phyloP scores from a whole-genome alignment of 768 basidiomycete genomes.

The Gautieria morchelliformis region DNA sequence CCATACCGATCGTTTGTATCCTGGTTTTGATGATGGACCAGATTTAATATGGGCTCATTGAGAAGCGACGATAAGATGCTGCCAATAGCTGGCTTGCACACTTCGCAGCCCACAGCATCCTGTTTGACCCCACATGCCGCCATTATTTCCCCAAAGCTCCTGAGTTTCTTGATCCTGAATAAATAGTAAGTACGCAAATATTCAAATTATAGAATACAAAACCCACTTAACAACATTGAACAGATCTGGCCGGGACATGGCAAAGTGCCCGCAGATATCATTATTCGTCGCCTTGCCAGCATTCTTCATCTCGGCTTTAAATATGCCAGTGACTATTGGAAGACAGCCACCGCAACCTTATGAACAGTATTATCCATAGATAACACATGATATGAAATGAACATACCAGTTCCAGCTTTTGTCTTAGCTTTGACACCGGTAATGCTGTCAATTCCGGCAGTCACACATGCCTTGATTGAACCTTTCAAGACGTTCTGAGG shows the following conservation, averaged over 20 bases:
- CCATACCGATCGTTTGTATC: constrained; percentile 52
- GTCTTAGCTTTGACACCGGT: constrained; percentile 52
- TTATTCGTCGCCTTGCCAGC: constrained; percentile 49
- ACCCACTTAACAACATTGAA: constrained; percentile 48
- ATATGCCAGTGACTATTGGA: constrained; percentile 40
- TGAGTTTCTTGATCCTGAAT: constrained; percentile 46
- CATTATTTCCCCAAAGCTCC: constrained; percentile 48
- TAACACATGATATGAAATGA: background rate
- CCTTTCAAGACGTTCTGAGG: constrained; percentile 55
- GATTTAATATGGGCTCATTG: constrained; percentile 58
- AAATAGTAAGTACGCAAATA: background rate
- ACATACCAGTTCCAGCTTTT: constrained; percentile 47
- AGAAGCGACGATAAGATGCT: constrained; percentile 40
- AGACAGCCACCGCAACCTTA: constrained; percentile 60
- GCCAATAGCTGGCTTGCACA: constrained; percentile 63
- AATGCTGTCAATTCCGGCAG: constrained; percentile 39
- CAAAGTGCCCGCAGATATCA: constrained; percentile 57
- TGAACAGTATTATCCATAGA: background rate
- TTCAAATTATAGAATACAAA: background rate
- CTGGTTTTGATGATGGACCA: constrained; percentile 56
- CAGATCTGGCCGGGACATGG: constrained; percentile 53
- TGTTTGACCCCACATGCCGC: constrained; percentile 34
- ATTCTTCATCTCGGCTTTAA: constrained; percentile 58
- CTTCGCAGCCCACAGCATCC: constrained; percentile 55
- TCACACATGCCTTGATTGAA: constrained; percentile 39